phyloP scores from a whole-genome alignment of 2,329 filamentous ascomycete species.

The Curvularia hawaiiensis region DNA sequence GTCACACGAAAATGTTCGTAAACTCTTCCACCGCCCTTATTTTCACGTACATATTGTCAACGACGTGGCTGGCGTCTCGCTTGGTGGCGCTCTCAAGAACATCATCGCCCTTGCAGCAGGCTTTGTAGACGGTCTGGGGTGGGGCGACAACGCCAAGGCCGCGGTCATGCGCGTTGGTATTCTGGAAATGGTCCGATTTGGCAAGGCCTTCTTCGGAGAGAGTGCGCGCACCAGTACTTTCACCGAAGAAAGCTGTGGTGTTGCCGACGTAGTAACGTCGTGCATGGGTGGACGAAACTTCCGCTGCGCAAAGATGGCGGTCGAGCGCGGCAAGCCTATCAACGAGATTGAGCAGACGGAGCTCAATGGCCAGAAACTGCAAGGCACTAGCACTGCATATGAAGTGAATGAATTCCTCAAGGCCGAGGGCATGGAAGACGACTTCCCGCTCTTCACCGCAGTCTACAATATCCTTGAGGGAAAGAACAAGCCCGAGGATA shows the following conservation, averaged over 20 bases:
- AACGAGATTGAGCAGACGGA: conserved; percentile 87
- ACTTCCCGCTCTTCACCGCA: conserved; percentile 92
- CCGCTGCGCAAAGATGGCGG: conserved; percentile 86
- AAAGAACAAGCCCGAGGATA: conserved; percentile 76
- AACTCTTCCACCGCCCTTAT: conserved; percentile 92
- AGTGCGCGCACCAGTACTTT: conserved; percentile 84
- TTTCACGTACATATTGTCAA: conserved; percentile 95
- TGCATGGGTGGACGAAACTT: conserved; percentile 94
- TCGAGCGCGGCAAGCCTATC: conserved; percentile 78
- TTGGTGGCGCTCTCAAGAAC: conserved; percentile 95
- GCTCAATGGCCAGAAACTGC: conserved; percentile 94
- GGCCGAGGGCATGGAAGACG: conserved; percentile 73
- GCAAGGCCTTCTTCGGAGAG: conserved; percentile 87
- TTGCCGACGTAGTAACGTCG: conserved; percentile 93
- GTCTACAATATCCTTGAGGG: conserved; percentile 82
- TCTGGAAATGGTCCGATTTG: conserved; percentile 95
- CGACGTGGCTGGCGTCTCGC: conserved; percentile 95
- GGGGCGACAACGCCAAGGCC: conserved; percentile 99
- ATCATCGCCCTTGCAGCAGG: conserved; percentile 92
- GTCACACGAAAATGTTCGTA: conserved; percentile 81
- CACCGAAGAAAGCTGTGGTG: conserved; percentile 94
- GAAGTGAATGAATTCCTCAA: conserved; percentile 92
- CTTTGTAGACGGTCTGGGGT: conserved; percentile 92
- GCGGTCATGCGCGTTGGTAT: conserved; percentile 96
- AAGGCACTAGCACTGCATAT: conserved; percentile 88